Evolutionary conservation across 345 rosid genomes (phyloP), one percentile per base, ranked within the genome.

Genomic region (Arabis hirsuta): DNA sequence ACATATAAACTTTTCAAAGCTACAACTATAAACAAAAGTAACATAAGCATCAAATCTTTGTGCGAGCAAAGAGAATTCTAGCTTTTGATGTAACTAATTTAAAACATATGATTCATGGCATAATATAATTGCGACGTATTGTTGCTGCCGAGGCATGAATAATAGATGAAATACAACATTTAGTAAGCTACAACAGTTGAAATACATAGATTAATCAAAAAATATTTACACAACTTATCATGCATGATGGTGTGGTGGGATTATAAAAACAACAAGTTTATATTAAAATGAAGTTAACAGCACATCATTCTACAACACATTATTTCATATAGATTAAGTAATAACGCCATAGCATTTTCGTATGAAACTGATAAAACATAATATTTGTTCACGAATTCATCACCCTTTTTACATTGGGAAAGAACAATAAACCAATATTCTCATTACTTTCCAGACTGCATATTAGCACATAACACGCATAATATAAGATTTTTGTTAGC

Each of bases 11-110:
- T 27, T 71, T 29, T 54, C 42, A 72, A 55, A 52, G 54, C 53
- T 73, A 46, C 57, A 55, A 65, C 56, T 73, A 39, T 34, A 65
- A 20, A 22, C 24, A 22, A 73, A 65, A 73, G 46, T 59, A 58
- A 50, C 72, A 56, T 39, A 66, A 73, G 54, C 41, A 66, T 58
- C 78, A 67, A 67, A 59, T 74, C 62, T 65, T 42, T 59, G 62
- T 67, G 68, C 67, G 73, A 74, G 78, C 78, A 52, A 59, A 51
- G 41, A 32, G 62, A 52, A 67, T 67, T 67, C 3, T 59, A 66
- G 42, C 56, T 52, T 59, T 74, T 57, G 45, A 16, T 58, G 27
- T 14, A 58, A 73, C 13, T 48, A 58, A 24, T 42, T 58, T 41
- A 12, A 42, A 57, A 31, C 55, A 10, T 66, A 59, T 59, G 62